Conservation (phyloP, 176 grass and related monocot genomes). For the Oryza glaberrima region DNA sequence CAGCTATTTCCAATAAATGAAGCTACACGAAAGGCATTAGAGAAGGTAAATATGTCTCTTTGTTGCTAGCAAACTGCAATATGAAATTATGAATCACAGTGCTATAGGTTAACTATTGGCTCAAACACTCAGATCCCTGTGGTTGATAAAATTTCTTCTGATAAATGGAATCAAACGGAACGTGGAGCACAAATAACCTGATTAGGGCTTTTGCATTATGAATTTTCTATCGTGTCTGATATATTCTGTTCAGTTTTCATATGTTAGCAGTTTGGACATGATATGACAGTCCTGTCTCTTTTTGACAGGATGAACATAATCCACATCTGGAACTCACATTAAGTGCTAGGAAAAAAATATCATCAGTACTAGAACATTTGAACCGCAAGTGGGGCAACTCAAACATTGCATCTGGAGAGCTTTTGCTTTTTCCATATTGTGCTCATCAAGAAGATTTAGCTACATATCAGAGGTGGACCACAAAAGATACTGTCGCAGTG, state of each 20-base stretch:
- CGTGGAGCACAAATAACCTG: background rate
- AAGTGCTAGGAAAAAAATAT: slow-evolving; percentile 93
- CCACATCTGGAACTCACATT: slow-evolving; percentile 96
- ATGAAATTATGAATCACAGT: slow-evolving; percentile 9
- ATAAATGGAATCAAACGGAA: slow-evolving; percentile 31
- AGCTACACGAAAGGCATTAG: slow-evolving; percentile 78
- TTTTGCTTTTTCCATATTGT: slow-evolving; percentile 84
- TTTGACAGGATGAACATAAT: slow-evolving; percentile 88
- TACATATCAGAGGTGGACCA: slow-evolving; percentile 81
- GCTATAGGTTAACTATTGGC: slow-evolving; percentile 10
- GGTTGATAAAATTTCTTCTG: slow-evolving; percentile 15
- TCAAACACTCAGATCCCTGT: slow-evolving; percentile 8
- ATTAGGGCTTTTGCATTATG: background rate
- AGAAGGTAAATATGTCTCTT: slow-evolving; percentile 71
- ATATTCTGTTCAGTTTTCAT: slow-evolving; percentile 37
- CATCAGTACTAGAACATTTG: slow-evolving; percentile 94
- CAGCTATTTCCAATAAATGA: slow-evolving; percentile 99
- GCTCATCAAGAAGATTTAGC: slow-evolving; percentile 79
- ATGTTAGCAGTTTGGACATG: slow-evolving; percentile 33
- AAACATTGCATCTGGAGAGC: slow-evolving; percentile 74
- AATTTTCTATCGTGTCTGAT: slow-evolving; percentile 29
- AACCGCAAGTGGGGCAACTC: slow-evolving; percentile 93
- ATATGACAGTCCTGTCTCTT: slow-evolving; percentile 30
- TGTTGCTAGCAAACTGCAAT: slow-evolving; percentile 31
- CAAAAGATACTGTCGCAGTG: slow-evolving; percentile 63